A percentile compares a stretch with the other conserved stretches of the same genome.
These are phyloP conservation scores for Isoetes taiwanensis DNA, from an alignment of 75 land plant genomes.

Conservation along the genomic window DNA sequence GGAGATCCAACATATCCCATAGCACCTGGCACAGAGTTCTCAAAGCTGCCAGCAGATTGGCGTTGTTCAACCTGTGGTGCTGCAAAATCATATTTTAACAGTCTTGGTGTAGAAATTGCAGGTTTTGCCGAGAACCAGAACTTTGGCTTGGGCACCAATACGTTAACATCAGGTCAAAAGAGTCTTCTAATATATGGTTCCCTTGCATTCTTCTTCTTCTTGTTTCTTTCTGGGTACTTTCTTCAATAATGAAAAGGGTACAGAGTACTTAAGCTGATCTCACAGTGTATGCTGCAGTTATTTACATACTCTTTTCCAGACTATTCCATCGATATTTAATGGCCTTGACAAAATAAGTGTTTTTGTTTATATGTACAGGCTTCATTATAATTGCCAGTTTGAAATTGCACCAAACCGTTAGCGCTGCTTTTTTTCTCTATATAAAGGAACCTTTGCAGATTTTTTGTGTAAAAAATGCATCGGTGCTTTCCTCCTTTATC, in stretches of 20 bases:
- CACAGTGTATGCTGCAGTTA: too few relatives aligned
- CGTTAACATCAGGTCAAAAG: constrained; percentile 84
- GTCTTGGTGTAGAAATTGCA: constrained; percentile 90
- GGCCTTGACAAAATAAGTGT: too few relatives aligned
- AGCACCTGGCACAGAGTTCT: constrained; percentile 66
- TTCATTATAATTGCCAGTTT: too few relatives aligned
- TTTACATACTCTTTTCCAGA: too few relatives aligned
- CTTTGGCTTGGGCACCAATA: constrained; percentile 74
- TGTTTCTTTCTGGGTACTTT: constrained; percentile 80
- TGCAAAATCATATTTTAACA: constrained; percentile 65
- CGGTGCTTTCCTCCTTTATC: too few relatives aligned
- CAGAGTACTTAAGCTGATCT: too few relatives aligned
- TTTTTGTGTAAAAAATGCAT: too few relatives aligned
- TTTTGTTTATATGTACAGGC: too few relatives aligned
- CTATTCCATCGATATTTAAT: too few relatives aligned
- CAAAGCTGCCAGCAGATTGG: constrained; percentile 78
- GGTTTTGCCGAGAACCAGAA: constrained; percentile 96
- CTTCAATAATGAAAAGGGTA: constrained; percentile 53
- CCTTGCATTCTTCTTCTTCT: constrained; percentile 41
- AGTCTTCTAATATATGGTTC: constrained; percentile 71
- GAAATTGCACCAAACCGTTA: too few relatives aligned
- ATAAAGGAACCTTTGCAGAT: too few relatives aligned
- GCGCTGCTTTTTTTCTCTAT: too few relatives aligned
- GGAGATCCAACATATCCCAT: constrained; percentile 78
- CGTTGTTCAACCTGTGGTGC: constrained; percentile 96